Conservation (phyloP, 495 filamentous ascomycete genomes). For the Baudoinia panamericana region DNA sequence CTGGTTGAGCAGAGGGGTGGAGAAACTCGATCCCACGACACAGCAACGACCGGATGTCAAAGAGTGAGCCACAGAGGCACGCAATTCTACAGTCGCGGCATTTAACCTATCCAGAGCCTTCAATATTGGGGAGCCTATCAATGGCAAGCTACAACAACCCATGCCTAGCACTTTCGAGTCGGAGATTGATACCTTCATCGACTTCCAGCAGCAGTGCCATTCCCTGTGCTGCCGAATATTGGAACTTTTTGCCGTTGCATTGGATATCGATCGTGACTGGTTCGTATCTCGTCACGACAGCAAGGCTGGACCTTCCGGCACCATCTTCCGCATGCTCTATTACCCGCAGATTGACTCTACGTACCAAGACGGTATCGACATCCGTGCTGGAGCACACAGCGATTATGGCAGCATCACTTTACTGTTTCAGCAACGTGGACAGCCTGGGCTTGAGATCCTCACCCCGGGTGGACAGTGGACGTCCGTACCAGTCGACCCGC, state of each 20-base stretch:
- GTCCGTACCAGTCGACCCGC: slow-evolving; percentile 47
- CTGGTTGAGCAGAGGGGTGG: slow-evolving; percentile 79
- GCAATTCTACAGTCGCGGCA: no score
- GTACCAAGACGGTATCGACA: slow-evolving; percentile 28
- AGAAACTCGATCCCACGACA: slow-evolving; percentile 72
- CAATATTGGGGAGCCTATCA: slow-evolving; percentile 71
- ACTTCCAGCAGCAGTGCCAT: slow-evolving; percentile 59
- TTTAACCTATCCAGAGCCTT: slow-evolving; percentile 57
- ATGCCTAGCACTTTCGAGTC: slow-evolving; percentile 52
- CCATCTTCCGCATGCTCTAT: slow-evolving; percentile 69
- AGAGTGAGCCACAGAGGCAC: slow-evolving; percentile 8
- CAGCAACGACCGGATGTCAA: slow-evolving; percentile 77
- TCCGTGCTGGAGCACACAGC: slow-evolving; percentile 56
- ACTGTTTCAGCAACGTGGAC: slow-evolving; percentile 64
- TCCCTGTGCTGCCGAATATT: slow-evolving; percentile 59
- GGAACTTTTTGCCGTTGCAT: slow-evolving; percentile 46
- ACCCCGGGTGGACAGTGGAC: slow-evolving; percentile 43
- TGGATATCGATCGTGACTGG: slow-evolving; percentile 37
- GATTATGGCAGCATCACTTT: slow-evolving; percentile 57
- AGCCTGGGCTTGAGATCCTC: slow-evolving; percentile 78
- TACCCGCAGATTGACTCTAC: slow-evolving; percentile 10
- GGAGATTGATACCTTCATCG: slow-evolving; percentile 45
- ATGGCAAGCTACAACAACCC: slow-evolving; percentile 66
- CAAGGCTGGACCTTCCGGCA: slow-evolving; percentile 47
- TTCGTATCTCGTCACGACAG: slow-evolving; percentile 62